These are phyloP conservation scores for Colletotrichum truncatum DNA, from an alignment of 2,329 filamentous ascomycete genomes.

Conservation along the genomic window DNA sequence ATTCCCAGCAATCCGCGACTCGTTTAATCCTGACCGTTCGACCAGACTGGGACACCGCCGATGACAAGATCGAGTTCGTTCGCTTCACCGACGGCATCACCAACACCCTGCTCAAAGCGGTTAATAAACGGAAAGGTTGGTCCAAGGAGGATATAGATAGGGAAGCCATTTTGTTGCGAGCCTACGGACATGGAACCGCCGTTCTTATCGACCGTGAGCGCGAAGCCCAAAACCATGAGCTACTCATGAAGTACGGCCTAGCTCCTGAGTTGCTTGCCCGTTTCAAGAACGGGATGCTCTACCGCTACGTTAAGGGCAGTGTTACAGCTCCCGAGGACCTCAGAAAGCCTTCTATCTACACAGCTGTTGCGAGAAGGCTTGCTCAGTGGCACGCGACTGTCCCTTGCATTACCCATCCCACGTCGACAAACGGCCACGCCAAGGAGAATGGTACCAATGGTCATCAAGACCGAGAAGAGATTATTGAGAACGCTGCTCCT, in stretches of 20 bases:
- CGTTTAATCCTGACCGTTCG: constrained; percentile 81
- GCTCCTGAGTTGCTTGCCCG: constrained; percentile 89
- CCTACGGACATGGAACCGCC: constrained; percentile 94
- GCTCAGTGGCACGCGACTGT: constrained; percentile 91
- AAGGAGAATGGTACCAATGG: constrained; percentile 38
- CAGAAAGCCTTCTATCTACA: constrained; percentile 78
- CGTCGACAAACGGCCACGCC: constrained; percentile 45
- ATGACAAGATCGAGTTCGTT: constrained; percentile 82
- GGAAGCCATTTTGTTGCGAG: constrained; percentile 87
- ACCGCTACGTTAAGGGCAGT: constrained; percentile 85
- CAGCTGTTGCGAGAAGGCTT: constrained; percentile 82
- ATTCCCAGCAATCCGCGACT: constrained; percentile 82
- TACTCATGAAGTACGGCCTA: constrained; percentile 83
- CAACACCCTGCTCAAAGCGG: constrained; percentile 87
- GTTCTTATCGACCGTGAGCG: constrained; percentile 95
- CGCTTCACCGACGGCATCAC: constrained; percentile 98
- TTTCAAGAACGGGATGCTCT: constrained; percentile 96
- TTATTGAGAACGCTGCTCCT: constrained; percentile 63
- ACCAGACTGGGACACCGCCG: constrained; percentile 81
- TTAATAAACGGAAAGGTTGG: constrained; percentile 73
- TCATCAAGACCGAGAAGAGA: constrained; percentile 42
- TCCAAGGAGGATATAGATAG: constrained; percentile 82
- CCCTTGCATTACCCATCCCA: constrained; percentile 59
- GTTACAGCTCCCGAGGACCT: constrained; percentile 85
- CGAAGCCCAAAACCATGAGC: constrained; percentile 81